These are phyloP conservation scores for Cutaneotrichosporon mucoides DNA, from an alignment of 1,284 basidiomycete genomes.

Conservation along the genomic window DNA sequence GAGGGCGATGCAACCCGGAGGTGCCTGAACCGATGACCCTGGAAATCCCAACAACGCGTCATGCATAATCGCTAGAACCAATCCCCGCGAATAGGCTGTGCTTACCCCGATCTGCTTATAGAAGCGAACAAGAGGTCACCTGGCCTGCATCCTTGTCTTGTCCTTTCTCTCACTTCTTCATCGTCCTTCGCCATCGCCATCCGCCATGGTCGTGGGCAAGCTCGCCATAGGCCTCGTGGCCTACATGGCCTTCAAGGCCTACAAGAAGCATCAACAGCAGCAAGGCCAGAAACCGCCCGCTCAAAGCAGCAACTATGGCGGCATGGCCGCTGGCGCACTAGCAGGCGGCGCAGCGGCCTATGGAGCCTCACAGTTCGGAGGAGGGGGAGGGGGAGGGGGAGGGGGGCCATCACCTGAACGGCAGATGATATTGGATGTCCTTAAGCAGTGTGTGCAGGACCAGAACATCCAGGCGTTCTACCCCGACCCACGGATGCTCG, in stretches of 20 bases:
- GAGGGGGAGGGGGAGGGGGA: neutral
- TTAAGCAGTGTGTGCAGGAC: constrained; percentile 45
- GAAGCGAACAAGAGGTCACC: no score
- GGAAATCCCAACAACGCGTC: no score
- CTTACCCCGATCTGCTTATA: no score
- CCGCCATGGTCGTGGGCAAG: neutral
- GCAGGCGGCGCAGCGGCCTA: neutral
- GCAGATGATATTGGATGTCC: constrained; percentile 11
- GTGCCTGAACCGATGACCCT: no score
- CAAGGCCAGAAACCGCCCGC: neutral
- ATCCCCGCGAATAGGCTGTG: no score
- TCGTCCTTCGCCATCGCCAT: neutral
- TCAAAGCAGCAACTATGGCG: neutral
- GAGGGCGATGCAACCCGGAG: no score
- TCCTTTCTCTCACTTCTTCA: no score
- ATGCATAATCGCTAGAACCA: no score
- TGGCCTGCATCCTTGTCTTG: no score
- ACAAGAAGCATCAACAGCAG: neutral
- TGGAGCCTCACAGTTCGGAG: neutral
- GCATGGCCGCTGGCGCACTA: neutral
- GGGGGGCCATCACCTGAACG: neutral
- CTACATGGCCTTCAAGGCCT: constrained; percentile 1
- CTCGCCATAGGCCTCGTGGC: neutral
- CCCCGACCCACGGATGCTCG: constrained; percentile 47
- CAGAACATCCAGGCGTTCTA: constrained; percentile 32